A percentile compares a stretch with the other conserved stretches of the same genome.
Evolutionary conservation across 305 asterid species (phyloP).

Genomic region (Nicotiana rustica): DNA sequence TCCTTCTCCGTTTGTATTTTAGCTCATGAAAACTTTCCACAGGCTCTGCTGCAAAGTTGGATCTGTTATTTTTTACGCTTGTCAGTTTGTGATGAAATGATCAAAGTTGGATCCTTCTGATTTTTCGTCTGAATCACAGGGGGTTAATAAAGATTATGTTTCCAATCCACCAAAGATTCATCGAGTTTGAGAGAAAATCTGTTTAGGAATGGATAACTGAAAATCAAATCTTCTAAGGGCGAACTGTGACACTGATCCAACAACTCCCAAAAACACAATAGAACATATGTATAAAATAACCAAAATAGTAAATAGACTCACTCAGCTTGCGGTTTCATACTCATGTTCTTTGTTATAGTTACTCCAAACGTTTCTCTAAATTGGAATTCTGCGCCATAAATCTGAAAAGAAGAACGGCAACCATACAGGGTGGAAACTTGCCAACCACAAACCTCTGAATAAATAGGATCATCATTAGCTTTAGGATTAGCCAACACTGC

Average conservation of each 20-base stretch:
- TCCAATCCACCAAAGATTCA: too few relatives aligned
- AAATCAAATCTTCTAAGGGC: too few relatives aligned
- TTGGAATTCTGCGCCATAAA: neutral
- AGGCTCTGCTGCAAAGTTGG: neutral
- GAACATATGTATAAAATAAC: too few relatives aligned
- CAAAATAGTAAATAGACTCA: too few relatives aligned
- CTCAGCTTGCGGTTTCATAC: too few relatives aligned
- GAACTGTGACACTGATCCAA: too few relatives aligned
- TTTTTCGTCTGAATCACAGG: neutral
- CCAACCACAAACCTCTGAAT: neutral
- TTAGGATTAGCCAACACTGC: slow-evolving; percentile 5
- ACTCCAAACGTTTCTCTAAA: neutral
- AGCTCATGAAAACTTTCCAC: neutral
- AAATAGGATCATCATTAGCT: neutral
- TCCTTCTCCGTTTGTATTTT: neutral
- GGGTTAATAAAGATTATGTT: neutral
- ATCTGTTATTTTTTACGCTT: neutral
- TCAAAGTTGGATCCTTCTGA: neutral
- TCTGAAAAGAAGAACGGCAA: neutral
- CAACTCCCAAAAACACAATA: too few relatives aligned
- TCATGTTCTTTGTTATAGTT: too few relatives aligned
- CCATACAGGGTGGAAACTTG: neutral
- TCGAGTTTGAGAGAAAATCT: too few relatives aligned
- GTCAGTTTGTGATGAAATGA: slow-evolving; percentile 9
- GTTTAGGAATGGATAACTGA: too few relatives aligned